Evolutionary conservation across 208 protist genomes (phyloP), one percentile per base, ranked within the genome.

Genomic region (Leptomonas seymouri): DNA sequence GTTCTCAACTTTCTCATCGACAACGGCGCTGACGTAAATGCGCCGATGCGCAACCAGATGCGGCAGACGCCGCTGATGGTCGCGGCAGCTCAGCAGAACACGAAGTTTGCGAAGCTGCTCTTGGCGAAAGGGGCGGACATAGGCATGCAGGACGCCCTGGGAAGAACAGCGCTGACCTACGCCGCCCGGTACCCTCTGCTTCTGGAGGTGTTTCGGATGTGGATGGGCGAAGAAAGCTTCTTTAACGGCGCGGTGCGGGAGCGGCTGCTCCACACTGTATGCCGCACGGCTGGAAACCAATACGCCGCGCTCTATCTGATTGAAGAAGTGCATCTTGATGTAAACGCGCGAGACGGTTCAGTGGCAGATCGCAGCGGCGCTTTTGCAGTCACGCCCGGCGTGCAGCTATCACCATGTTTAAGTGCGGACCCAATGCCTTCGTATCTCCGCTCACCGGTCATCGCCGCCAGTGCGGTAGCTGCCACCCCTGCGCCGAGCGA

Each of bases 51-150:
- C 1, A 45, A 49, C 28, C 46, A 42, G 15, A 58, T 63, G 9
- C 82, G 84, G 15, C 76, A 89, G 51, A 97, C 92, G 25, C 84
- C 89, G 46, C 77, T 97, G 9, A 97, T 97, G 87, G 62, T 88
- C 27, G 89, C 87, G 1, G 82, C 81, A 3, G 73, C 77, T 3
- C 64, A 61, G 30, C 73, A 86, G 54, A 90, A 93, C 49, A 64
- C 82, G 31, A 45, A 44, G 0, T 78, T 74, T 3, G 55, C 93
- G 48, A 62, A 71, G 46, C 61, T 89, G 21, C 62, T 97, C 20
- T 61, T 97, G 2, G 49, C 39, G n/a, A 82, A 77, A 30, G 89
- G 88, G 0, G 92, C 89, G 0, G 76, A 88, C 49, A 28, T 81
- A 21, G 25, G 67, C 20, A 68, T 54, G 25, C 59, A 68, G 11